A percentile compares a stretch with the other conserved stretches of the same genome.
Conservation (phyloP, 352 stramenopile genomes). For the Saprolegnia diclina region DNA sequence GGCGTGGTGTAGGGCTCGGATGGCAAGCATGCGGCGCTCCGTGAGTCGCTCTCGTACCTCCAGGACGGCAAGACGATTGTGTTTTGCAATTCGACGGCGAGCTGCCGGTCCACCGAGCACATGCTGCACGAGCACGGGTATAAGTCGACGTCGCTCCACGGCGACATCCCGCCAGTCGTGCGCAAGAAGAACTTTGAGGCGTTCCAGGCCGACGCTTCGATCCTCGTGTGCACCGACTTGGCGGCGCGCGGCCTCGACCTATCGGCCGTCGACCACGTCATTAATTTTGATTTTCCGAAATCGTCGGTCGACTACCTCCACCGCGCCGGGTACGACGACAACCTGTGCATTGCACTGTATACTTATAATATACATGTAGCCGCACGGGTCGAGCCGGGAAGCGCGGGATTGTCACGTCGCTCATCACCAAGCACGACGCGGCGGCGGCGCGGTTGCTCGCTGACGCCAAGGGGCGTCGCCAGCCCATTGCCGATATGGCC, state of each 20-base stretch:
- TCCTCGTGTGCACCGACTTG: constrained; percentile 92
- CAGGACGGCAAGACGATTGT: constrained; percentile 54
- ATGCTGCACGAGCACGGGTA: constrained; percentile 77
- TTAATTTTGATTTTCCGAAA: constrained; percentile 92
- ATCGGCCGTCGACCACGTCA: constrained; percentile 78
- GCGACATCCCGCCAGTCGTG: constrained; percentile 55
- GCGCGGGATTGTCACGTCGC: constrained; percentile 56
- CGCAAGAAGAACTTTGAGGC: constrained; percentile 53
- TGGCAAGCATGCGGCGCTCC: constrained; percentile 62
- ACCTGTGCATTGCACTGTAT: background rate
- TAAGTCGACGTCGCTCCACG: constrained; percentile 57
- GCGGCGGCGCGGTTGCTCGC: background rate
- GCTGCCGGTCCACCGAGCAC: constrained; percentile 70
- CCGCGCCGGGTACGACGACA: constrained; percentile 44
- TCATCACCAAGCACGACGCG: constrained; percentile 66
- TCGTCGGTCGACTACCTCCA: constrained; percentile 93
- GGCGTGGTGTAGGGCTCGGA: constrained; percentile 29
- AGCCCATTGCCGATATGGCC: constrained; percentile 10
- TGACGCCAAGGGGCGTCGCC: background rate
- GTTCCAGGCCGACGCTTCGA: constrained; percentile 48
- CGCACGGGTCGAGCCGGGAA: constrained; percentile 58
- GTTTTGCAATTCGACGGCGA: constrained; percentile 70
- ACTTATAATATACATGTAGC: background rate
- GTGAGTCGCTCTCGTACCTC: constrained; percentile 46
- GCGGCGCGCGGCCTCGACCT: constrained; percentile 91